Evolutionary conservation across 805 yeast genomes (phyloP).

Genomic region (Starmera pachycereana): DNA sequence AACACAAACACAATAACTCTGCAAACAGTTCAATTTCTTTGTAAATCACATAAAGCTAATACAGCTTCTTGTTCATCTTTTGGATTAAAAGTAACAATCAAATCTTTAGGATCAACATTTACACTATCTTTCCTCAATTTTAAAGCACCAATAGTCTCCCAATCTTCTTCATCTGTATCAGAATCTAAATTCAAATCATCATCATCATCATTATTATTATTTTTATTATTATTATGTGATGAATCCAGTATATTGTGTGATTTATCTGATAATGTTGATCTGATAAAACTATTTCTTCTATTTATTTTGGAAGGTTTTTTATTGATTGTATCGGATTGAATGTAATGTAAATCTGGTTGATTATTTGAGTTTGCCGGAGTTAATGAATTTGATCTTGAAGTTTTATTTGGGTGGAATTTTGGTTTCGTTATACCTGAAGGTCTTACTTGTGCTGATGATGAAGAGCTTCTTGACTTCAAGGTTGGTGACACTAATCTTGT

Average conservation of each 20-base stretch:
- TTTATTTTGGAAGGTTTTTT: constrained; percentile 2
- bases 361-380: constrained; percentile 25
- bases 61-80: constrained; percentile 46
- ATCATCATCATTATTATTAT: constrained; percentile 8
- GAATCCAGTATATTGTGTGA: constrained; percentile 20
- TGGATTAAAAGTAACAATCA: constrained; percentile 1
- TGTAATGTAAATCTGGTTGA: background rate
- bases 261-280: constrained; percentile 32
- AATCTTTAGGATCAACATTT: background rate
- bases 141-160: constrained; percentile 85
- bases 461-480: constrained; percentile 6
- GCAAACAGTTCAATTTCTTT: constrained; percentile 21
- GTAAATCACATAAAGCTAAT: constrained; percentile 50
- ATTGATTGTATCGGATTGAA: background rate
- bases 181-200: constrained; percentile 25
- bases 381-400: constrained; percentile 25
- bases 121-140: constrained; percentile 32
- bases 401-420: constrained; percentile 6
- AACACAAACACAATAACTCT: background rate
- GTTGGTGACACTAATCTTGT: constrained; percentile 3
- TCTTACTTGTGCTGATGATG: constrained; percentile 6
- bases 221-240: constrained; percentile 21
- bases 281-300: constrained; percentile 22
- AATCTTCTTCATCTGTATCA: constrained; percentile 96
- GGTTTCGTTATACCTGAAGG: constrained; percentile 18